Evolutionary conservation across 225 moss, liverwort and hornwort genomes (phyloP).

Genomic region (Ulota crispa): DNA sequence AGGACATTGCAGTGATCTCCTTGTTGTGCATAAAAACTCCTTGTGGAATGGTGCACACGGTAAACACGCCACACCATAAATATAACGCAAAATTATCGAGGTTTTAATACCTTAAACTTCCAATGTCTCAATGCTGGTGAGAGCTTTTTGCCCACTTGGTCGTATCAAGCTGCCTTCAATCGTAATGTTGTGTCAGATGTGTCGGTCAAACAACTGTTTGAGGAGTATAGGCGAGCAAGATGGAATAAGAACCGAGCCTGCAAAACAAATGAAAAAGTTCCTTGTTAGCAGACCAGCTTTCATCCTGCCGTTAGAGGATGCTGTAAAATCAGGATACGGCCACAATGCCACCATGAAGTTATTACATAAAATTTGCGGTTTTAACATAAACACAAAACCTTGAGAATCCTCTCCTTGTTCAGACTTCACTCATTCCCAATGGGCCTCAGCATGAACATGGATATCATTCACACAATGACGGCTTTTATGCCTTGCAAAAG

Average conservation of each 20-base stretch:
- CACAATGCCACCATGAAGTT: background rate
- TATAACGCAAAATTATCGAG: background rate
- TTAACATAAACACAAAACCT: background rate
- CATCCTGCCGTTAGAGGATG: background rate
- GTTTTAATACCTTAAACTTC: background rate
- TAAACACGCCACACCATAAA: slow-evolving; percentile 10
- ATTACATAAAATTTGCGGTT: background rate
- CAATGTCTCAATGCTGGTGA: background rate
- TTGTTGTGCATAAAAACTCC: slow-evolving; percentile 12
- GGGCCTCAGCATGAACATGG: background rate
- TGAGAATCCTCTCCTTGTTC: background rate
- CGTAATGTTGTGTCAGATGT: slow-evolving; percentile 17
- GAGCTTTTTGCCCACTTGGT: background rate
- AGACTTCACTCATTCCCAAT: background rate
- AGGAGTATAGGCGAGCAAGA: slow-evolving; percentile 51
- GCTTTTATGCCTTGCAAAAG: background rate
- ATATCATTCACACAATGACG: background rate
- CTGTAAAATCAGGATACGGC: background rate
- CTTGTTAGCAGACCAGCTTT: background rate
- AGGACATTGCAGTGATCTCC: background rate
- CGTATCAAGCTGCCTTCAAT: slow-evolving; percentile 24
- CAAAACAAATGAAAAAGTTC: slow-evolving; percentile 10
- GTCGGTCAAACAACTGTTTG: slow-evolving; percentile 60
- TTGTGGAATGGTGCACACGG: slow-evolving; percentile 35
- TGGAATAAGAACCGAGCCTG: slow-evolving; percentile 66